Percentiles rank a stretch among this genome's conserved stretches.
phyloP scores from a whole-genome alignment of 108 stramenopile species.

The Nitzschia sp. region DNA sequence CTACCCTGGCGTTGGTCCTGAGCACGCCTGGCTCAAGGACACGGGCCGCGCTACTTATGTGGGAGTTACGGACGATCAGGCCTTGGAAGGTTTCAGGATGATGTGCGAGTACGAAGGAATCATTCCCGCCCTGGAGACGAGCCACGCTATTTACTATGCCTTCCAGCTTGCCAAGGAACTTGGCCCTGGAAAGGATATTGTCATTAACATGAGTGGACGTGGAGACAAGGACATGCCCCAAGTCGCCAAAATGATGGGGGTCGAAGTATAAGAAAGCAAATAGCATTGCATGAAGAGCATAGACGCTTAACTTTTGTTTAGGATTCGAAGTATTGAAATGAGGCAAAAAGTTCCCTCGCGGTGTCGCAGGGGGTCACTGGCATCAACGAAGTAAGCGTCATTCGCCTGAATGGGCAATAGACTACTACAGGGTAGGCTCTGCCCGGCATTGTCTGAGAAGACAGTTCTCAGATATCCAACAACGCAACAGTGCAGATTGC shows the following conservation, averaged over 20 bases:
- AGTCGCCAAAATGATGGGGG: constrained; percentile 92
- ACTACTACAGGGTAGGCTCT: too few relatives aligned
- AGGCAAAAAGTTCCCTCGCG: neutral
- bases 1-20: constrained; percentile 97
- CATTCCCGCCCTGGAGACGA: constrained; percentile 95
- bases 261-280: constrained; percentile 59
- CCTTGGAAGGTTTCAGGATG: constrained; percentile 89
- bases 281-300: neutral
- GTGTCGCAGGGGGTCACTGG: neutral
- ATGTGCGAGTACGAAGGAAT: constrained; percentile 94
- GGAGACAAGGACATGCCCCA: constrained; percentile 99
- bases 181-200: constrained; percentile 85
- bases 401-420: too few relatives aligned
- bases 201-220: constrained; percentile 95
- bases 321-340: neutral
- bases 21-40: constrained; percentile 94
- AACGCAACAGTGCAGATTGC: too few relatives aligned
- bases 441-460: too few relatives aligned
- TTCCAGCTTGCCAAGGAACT: constrained; percentile 89
- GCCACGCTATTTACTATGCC: constrained; percentile 92
- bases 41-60: constrained; percentile 88
- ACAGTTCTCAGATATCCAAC: too few relatives aligned
- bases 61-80: constrained; percentile 91
- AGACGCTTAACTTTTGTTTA: neutral
- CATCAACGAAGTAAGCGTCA: too few relatives aligned